These are phyloP conservation scores for Parathielavia appendiculata DNA, from an alignment of 495 filamentous ascomycete species.

Conservation along the genomic window DNA sequence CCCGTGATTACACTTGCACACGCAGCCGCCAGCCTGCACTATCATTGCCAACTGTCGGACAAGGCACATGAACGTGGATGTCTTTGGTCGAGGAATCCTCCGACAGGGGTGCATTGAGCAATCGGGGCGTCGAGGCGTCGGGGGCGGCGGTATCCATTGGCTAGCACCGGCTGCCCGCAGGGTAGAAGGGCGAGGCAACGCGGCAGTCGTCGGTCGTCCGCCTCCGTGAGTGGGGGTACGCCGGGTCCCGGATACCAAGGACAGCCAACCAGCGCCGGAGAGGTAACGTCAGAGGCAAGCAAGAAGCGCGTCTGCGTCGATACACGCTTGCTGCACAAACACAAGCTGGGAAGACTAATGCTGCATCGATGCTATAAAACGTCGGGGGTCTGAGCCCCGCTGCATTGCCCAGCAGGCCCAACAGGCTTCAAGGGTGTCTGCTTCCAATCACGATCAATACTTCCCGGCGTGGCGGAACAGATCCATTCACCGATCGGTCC, in stretches of 20 bases:
- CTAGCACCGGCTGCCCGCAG: constrained; percentile 9
- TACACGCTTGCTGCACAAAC: background rate
- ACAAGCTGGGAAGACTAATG: constrained; percentile 2
- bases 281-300: background rate
- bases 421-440: background rate
- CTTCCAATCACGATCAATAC: constrained; percentile 6
- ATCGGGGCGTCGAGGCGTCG: constrained; percentile 12
- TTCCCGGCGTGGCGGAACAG: constrained; percentile 5
- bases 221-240: constrained; percentile 5
- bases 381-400: constrained; percentile 1
- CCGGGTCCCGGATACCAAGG: constrained; percentile 1
- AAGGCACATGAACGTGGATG: background rate
- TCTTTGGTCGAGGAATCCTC: constrained; percentile 5
- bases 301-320: background rate
- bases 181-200: background rate
- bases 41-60: constrained; percentile 12
- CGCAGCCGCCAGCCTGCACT: background rate
- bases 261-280: background rate
- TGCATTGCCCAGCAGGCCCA: background rate
- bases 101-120: constrained; percentile 10
- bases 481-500: constrained; percentile 23
- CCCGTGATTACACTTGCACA: constrained; percentile 4
- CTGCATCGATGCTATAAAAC: background rate
- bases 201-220: constrained; percentile 10
- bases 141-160: constrained; percentile 17